A percentile compares a stretch with the other conserved stretches of the same genome.
Conservation (phyloP, 441 rosid genomes). For the Populus tomentosa region DNA sequence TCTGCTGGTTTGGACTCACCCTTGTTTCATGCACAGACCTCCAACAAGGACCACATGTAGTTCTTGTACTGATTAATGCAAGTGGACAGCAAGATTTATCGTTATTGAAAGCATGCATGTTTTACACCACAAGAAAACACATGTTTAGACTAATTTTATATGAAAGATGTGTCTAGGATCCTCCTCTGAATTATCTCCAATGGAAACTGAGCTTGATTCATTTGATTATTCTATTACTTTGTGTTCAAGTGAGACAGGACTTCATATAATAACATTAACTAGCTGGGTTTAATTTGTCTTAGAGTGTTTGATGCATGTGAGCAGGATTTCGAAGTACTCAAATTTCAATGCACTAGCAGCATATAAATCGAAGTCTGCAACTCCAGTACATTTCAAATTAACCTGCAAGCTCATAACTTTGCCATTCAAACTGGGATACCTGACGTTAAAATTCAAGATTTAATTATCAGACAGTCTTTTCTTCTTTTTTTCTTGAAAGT, state of each 20-base stretch:
- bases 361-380: neutral
- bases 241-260: neutral
- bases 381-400: slow-evolving; percentile 5
- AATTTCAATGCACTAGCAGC: neutral
- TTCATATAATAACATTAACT: slow-evolving; percentile 12
- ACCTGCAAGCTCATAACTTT: slow-evolving; percentile 2
- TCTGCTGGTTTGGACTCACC: slow-evolving; percentile 18
- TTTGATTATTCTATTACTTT: slow-evolving; percentile 11
- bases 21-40: slow-evolving; percentile 20
- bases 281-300: slow-evolving; percentile 10
- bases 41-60: slow-evolving; percentile 37
- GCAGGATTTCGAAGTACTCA: neutral
- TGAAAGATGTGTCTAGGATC: neutral
- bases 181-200: neutral
- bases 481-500: neutral
- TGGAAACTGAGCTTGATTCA: slow-evolving; percentile 17
- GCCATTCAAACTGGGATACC: neutral
- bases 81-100: slow-evolving; percentile 5
- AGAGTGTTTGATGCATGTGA: slow-evolving; percentile 1
- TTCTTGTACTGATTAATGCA: neutral
- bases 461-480: neutral
- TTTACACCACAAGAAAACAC: neutral
- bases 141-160: slow-evolving; percentile 3
- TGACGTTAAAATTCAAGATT: neutral
- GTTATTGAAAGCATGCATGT: slow-evolving; percentile 3